These are phyloP conservation scores for Trichothecium sympodiale DNA, from an alignment of 2,329 filamentous ascomycete genomes.

Conservation along the genomic window DNA sequence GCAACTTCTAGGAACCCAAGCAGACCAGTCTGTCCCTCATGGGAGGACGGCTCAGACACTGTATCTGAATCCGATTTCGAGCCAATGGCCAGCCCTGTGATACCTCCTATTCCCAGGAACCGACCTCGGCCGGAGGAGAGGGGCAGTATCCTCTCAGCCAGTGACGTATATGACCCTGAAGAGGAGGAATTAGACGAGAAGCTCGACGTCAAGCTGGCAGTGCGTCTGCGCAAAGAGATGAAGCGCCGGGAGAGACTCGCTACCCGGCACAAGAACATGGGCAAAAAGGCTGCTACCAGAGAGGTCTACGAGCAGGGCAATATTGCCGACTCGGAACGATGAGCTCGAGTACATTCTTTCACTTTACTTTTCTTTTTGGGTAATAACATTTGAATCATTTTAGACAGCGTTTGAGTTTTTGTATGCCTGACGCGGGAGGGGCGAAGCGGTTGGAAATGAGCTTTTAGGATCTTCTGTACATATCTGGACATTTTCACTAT, in stretches of 20 bases:
- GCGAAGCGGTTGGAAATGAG: no score
- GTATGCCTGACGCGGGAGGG: constrained; percentile 18
- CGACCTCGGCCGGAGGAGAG: no score
- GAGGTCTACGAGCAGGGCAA: constrained; percentile 1
- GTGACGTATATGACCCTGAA: constrained; percentile 1
- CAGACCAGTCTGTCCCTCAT: constrained; percentile 1
- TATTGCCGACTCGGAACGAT: neutral
- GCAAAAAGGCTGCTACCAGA: neutral
- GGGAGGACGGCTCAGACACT: constrained; percentile 3
- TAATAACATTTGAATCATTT: constrained; percentile 6
- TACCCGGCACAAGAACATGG: neutral
- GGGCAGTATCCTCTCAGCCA: neutral
- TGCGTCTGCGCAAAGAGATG: constrained; percentile 3
- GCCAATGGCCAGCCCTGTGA: neutral
- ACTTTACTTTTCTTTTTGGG: neutral
- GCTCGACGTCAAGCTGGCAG: constrained; percentile 3
- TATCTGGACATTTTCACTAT: no score
- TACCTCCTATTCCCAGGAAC: no score
- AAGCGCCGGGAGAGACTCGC: constrained; percentile 1
- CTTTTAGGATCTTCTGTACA: no score
- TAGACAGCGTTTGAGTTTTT: constrained; percentile 55
- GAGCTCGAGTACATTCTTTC: no score
- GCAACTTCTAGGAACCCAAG: neutral
- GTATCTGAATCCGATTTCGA: constrained; percentile 3
- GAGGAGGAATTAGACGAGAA: constrained; percentile 3